Conservation (phyloP, 2,329 filamentous ascomycete species). For the Penicillium italicum region DNA sequence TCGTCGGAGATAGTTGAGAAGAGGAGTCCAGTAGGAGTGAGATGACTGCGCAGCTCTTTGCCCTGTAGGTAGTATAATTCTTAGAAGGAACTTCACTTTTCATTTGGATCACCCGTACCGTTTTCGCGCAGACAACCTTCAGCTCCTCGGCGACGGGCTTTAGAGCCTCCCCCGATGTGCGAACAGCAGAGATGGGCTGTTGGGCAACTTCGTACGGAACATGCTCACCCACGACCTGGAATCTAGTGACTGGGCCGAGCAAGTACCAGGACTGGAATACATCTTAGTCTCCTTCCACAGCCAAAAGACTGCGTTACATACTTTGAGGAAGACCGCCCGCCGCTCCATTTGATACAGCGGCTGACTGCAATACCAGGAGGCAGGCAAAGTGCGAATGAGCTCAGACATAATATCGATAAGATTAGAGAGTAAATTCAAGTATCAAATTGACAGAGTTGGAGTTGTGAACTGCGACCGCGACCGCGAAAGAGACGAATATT, state of each 20-base stretch:
- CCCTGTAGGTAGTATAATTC: conserved; percentile 3
- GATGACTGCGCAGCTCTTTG: conserved; percentile 32
- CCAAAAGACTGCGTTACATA: conserved; percentile 11
- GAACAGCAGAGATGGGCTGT: conserved; percentile 40
- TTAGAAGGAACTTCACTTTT: background rate
- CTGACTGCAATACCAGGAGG: conserved; percentile 51
- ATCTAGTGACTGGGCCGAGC: conserved; percentile 52
- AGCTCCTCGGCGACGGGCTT: conserved; percentile 37
- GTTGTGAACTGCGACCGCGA: background rate
- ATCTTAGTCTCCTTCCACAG: conserved; percentile 2
- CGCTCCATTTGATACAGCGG: conserved; percentile 51
- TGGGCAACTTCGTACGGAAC: conserved; percentile 53
- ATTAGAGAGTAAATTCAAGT: background rate
- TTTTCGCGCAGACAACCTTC: conserved; percentile 37
- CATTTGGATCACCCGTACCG: conserved; percentile 21
- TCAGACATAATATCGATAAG: conserved; percentile 28
- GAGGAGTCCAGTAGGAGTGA: conserved; percentile 53
- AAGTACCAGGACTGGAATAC: conserved; percentile 50
- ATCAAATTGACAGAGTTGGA: background rate
- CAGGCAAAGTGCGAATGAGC: conserved; percentile 46
- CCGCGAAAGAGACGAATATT: background rate
- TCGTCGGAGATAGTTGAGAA: conserved; percentile 51
- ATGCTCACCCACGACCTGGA: conserved; percentile 40
- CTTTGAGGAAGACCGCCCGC: conserved; percentile 50
- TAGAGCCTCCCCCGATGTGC: conserved; percentile 30